Base-by-base conservation (phyloP, 176 grass and related monocot genomes). In the Hsuehochloa calcarea region DNA sequence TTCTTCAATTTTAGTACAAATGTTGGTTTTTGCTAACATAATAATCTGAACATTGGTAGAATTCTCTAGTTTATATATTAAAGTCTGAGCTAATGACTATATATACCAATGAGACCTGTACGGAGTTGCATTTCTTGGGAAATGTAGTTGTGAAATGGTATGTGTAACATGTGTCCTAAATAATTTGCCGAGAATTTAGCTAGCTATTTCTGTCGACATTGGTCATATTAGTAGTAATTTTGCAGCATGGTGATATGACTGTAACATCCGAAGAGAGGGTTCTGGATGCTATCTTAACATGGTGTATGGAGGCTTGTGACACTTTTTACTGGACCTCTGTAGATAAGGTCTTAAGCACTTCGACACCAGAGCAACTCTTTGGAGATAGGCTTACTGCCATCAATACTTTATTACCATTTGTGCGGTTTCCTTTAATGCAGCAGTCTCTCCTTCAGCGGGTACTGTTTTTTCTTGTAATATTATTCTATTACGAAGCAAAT, bases 241-340 rank as follows among this genome's bases (percentile, higher is more conserved):
- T 97, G 86, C 92, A 98, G 96, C 90, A 98, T 73, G 55, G 55
- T 83, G 93, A 98, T 87, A 93, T 98, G 93, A 98, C 96, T 62
- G 93, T 98, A 73, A 95, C 93, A 65, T 98, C 87, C n/a, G 96
- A 98, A 92, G 95, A 98, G 83, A 98, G 86, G 55, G 93, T 98
- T 82, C 63, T 98, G 61, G 89, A 98, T 90, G 89, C 91, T 73
- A 87, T 98, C 80, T 85, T 98, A 87, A 65, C 89, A 78, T 98
- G 96, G 93, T 95, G 91, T 43, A 92, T 87, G 89, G 85, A 88
- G 86, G 83, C 85, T 77, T 80, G 84, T 89, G 85, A 93, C 69
- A 75, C 52, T 69, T 93, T n/a, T 54, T 75, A 71, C 66, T 98
- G 96, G 93, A 77, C 68, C 65, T 89, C 85, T 83, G 82, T 93